Conservation (phyloP, 1,139 yeast genomes). For the Diutina catenulata region DNA sequence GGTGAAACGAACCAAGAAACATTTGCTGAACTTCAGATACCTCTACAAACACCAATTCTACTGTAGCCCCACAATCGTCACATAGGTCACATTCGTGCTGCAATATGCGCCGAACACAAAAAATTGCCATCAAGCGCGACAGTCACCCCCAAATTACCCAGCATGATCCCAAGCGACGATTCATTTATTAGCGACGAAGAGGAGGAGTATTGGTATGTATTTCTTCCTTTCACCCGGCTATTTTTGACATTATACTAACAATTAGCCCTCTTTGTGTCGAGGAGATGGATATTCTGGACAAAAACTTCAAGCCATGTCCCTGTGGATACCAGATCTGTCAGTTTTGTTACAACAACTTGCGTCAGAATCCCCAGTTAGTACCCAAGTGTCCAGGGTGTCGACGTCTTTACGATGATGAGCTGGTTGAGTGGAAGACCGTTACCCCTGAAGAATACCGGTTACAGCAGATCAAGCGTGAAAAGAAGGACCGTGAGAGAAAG, state of each 20-base stretch:
- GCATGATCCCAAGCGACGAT: conserved; percentile 18
- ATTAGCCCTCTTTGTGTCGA: conserved; percentile 85
- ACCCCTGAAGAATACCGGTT: conserved; percentile 75
- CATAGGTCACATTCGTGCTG: too few species aligned
- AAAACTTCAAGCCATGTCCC: conserved; percentile 96
- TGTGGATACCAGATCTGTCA: conserved; percentile 98
- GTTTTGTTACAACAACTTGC: conserved; percentile 92
- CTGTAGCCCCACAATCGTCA: too few species aligned
- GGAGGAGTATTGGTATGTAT: conserved; percentile 57
- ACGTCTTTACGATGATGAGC: conserved; percentile 83
- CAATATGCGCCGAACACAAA: background rate
- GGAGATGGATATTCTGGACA: conserved; percentile 93
- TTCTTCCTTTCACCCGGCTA: background rate
- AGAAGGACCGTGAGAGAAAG: conserved; percentile 75
- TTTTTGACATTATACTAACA: conserved; percentile 13
- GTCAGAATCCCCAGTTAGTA: conserved; percentile 88
- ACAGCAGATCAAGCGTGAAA: conserved; percentile 71
- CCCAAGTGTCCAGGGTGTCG: conserved; percentile 98
- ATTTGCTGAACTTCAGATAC: too few species aligned
- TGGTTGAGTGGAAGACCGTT: conserved; percentile 75
- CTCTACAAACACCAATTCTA: too few species aligned
- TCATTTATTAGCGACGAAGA: conserved; percentile 67
- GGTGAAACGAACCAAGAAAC: too few species aligned
- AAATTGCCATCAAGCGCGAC: conserved; percentile 1
- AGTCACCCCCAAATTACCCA: background rate